Evolutionary conservation across 2,329 filamentous ascomycete genomes (phyloP).

Genomic region (Apiospora kogelbergensis): DNA sequence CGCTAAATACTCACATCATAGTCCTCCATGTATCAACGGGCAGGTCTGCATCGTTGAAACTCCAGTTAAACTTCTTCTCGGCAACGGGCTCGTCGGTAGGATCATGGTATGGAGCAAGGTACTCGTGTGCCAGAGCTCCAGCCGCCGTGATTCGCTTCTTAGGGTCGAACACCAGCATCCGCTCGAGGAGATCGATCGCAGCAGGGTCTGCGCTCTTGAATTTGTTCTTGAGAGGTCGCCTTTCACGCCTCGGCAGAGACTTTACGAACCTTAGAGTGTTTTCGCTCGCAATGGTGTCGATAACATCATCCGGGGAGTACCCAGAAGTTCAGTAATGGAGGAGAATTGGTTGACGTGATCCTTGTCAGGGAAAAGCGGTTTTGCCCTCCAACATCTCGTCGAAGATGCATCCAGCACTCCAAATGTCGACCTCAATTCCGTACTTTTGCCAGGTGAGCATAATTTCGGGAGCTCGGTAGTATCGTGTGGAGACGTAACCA

Average conservation of each 20-base stretch:
- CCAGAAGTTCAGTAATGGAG: constrained; percentile 96
- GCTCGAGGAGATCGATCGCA: constrained; percentile 92
- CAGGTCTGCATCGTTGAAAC: constrained; percentile 96
- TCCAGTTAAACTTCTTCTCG: constrained; percentile 99
- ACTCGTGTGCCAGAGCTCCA: constrained; percentile 85
- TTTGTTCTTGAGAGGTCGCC: constrained; percentile 81
- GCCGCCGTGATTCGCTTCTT: constrained; percentile 88
- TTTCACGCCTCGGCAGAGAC: constrained; percentile 90
- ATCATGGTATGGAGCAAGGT: constrained; percentile 95
- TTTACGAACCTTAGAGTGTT: constrained; percentile 98
- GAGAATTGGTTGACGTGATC: constrained; percentile 99
- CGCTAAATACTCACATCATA: constrained; percentile 79
- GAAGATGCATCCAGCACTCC: constrained; percentile 98
- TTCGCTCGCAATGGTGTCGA: constrained; percentile 97
- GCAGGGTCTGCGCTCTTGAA: constrained; percentile 90
- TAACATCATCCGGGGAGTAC: constrained; percentile 98
- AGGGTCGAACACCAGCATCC: constrained; percentile 98
- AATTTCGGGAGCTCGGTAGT: constrained; percentile 98
- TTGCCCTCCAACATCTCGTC: constrained; percentile 99
- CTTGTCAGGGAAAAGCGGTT: constrained; percentile 95
- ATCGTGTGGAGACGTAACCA: constrained; percentile 96
- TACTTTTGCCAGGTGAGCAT: constrained; percentile 99
- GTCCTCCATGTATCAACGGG: constrained; percentile 99
- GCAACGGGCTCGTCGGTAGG: constrained; percentile 93
- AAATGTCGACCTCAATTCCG: constrained; percentile 97